Conservation (phyloP, 768 basidiomycete genomes). For the Trametes cinnabarina region DNA sequence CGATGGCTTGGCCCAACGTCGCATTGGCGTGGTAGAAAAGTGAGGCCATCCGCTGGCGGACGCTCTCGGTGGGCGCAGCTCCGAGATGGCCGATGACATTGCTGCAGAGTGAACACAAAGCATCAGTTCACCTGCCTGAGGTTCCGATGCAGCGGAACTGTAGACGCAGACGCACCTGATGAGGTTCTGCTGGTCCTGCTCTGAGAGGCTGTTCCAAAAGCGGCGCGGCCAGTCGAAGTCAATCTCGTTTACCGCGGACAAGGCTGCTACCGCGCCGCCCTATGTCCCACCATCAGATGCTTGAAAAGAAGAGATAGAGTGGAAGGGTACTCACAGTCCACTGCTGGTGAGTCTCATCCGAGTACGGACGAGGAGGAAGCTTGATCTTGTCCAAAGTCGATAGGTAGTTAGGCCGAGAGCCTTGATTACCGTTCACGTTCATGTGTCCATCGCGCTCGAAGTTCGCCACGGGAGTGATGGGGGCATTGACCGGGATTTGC, state of each 20-base stretch:
- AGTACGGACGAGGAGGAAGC: constrained; percentile 34
- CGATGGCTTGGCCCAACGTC: constrained; percentile 36
- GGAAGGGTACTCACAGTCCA: constrained; percentile 31
- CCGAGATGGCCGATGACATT: constrained; percentile 41
- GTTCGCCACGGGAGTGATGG: constrained; percentile 38
- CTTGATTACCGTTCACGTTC: constrained; percentile 36
- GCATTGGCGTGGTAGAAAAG: constrained; percentile 39
- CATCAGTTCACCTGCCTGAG: background rate
- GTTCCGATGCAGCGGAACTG: background rate
- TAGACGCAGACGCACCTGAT: constrained; percentile 24
- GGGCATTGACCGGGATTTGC: constrained; percentile 41
- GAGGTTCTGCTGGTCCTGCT: constrained; percentile 36
- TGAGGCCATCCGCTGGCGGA: constrained; percentile 33
- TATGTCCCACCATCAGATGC: background rate
- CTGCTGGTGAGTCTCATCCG: constrained; percentile 40
- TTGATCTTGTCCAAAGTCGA: constrained; percentile 36
- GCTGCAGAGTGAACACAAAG: constrained; percentile 7
- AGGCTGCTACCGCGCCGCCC: constrained; percentile 40
- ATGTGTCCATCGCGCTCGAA: constrained; percentile 41
- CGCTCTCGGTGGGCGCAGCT: constrained; percentile 27
- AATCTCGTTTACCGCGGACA: constrained; percentile 35
- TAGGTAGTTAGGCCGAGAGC: constrained; percentile 39
- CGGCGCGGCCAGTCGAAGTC: constrained; percentile 41
- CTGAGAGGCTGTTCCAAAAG: constrained; percentile 38
- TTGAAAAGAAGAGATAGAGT: background rate